Base-by-base conservation (phyloP, 2,329 filamentous ascomycete genomes). In the Myriosclerotinia duriaeana region DNA sequence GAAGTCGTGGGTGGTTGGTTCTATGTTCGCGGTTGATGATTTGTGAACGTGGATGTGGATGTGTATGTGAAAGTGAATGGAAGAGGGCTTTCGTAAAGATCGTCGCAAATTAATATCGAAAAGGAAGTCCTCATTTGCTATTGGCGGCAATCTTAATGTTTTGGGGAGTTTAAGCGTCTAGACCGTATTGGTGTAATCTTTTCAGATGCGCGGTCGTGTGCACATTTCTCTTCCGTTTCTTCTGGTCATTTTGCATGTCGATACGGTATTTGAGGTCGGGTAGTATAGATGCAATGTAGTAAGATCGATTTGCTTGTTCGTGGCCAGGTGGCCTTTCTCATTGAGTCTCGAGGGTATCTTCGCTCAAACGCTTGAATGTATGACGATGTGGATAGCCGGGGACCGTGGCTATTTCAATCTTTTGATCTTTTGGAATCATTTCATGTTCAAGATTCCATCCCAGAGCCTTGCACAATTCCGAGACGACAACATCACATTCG, bases 401-500 rank as follows among this genome's bases (percentile, higher is more conserved):
- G 53, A 81, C 79, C 8, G 80, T 71, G 67, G 76, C 74, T 20
- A 92, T 82, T 34, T 86, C 79, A 22, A 92, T 81, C 66, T 81
- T 78, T 77, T 92, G 87, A 44, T 84, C 81, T 11, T 83, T 78
- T n/a, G 89, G 87, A 69, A 96, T 95, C 73, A 96, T 97, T 71
- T 92, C 88, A 75, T 97, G 93, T 54, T 85, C 76, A 64, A 97
- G 78, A 8, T 87, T 81, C 95, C 95, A 98, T 3, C 89, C 90
- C 1, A 91, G 88, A 15, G 91, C 86, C 54, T 88, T 85, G 76
- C 91, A 94, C 63, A 99, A 84, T 80, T 98, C 94, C 0, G 89
- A 85, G 17, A 98, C 90, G 11, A 98, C 88, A 52, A 93, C 85
- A 76, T 99, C 95, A 78, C 94, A 97, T 76, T 97, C 92, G 46